Conservation (phyloP, 768 basidiomycete species). For the Lenzites betulinus region DNA sequence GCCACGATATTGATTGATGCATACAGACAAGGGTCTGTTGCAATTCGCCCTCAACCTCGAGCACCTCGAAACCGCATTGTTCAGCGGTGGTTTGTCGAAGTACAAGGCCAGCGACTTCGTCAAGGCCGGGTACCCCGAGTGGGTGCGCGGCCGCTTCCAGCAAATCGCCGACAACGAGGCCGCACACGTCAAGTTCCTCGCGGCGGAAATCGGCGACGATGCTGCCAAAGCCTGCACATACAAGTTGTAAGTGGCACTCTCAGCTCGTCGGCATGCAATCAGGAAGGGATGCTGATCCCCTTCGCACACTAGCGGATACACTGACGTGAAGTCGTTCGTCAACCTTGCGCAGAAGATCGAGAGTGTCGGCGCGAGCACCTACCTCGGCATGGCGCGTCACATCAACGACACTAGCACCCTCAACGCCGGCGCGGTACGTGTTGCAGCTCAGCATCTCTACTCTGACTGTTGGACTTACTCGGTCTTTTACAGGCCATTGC, state of each 20-base stretch:
- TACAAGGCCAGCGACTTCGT: constrained; percentile 48
- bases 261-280: neutral
- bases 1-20: neutral
- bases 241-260: constrained; percentile 45
- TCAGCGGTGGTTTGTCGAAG: constrained; percentile 42
- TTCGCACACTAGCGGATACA: constrained; percentile 37
- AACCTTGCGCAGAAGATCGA: constrained; percentile 49
- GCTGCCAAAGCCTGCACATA: constrained; percentile 60
- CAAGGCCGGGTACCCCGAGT: constrained; percentile 47
- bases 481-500: constrained; percentile 48
- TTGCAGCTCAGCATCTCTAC: neutral
- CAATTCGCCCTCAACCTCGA: constrained; percentile 52
- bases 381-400: constrained; percentile 55
- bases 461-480: neutral
- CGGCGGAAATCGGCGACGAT: constrained; percentile 43
- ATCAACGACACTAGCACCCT: constrained; percentile 46
- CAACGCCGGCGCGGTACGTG: constrained; percentile 49
- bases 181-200: constrained; percentile 55
- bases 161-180: constrained; percentile 58
- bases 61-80: constrained; percentile 48
- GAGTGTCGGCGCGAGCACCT: constrained; percentile 55
- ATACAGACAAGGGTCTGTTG: constrained; percentile 33
- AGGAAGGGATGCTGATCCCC: neutral
- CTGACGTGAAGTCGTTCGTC: constrained; percentile 45
- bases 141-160: constrained; percentile 49